phyloP scores from a whole-genome alignment of 352 stramenopile genomes.

The Poterioochromonas sp. region DNA sequence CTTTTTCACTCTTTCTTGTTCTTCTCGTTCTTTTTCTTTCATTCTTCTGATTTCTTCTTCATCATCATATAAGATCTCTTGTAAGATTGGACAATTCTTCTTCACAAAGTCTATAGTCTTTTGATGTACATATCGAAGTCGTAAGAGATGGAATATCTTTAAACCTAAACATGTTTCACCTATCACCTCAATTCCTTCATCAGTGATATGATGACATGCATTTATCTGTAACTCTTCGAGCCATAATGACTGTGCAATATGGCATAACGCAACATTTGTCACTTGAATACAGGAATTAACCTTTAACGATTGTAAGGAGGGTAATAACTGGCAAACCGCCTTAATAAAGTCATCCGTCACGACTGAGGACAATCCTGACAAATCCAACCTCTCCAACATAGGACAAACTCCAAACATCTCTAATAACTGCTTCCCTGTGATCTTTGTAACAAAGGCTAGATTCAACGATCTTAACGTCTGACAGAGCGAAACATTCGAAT shows the following conservation, averaged over 20 bases:
- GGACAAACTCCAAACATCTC: conserved; percentile 54
- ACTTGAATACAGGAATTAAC: conserved; percentile 69
- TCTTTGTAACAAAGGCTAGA: conserved; percentile 62
- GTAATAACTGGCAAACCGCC: conserved; percentile 59
- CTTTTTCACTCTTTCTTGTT: too few species aligned
- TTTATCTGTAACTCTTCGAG: conserved; percentile 53
- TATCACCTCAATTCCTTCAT: conserved; percentile 66
- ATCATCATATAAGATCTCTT: too few species aligned
- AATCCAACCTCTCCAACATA: conserved; percentile 59
- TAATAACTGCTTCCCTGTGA: conserved; percentile 55
- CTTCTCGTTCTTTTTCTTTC: too few species aligned
- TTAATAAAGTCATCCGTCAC: conserved; percentile 55
- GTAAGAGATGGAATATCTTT: too few species aligned
- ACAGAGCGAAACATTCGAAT: conserved; percentile 53
- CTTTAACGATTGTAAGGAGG: conserved; percentile 58
- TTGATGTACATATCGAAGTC: too few species aligned
- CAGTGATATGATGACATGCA: conserved; percentile 59
- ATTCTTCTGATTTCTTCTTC: too few species aligned
- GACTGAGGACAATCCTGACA: conserved; percentile 66
- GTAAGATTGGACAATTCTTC: too few species aligned
- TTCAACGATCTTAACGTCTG: conserved; percentile 55
- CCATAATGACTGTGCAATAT: conserved; percentile 64
- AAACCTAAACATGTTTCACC: conserved; percentile 60
- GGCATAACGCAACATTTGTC: conserved; percentile 57
- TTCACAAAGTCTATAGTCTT: too few species aligned